Percentiles rank a stretch among this genome's conserved stretches.
phyloP scores from a whole-genome alignment of 2,329 filamentous ascomycete species.

The Plenodomus tracheiphilus region DNA sequence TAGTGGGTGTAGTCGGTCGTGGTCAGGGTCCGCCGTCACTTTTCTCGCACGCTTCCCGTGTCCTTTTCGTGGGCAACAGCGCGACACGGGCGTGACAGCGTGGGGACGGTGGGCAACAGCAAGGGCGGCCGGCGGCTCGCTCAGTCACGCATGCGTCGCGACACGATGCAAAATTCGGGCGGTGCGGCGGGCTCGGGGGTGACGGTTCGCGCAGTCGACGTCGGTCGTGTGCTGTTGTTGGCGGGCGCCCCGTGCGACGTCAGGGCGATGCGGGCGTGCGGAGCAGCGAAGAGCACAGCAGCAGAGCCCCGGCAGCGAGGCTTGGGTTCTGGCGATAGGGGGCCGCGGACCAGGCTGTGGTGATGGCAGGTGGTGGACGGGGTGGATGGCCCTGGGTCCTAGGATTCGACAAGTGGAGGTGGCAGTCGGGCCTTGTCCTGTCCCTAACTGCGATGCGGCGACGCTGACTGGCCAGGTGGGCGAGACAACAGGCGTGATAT shows the following conservation, averaged over 20 bases:
- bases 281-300: conserved; percentile 14
- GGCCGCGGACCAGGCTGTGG: conserved; percentile 15
- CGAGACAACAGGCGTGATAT: conserved; percentile 29
- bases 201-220: conserved; percentile 17
- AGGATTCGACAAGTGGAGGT: conserved; percentile 30
- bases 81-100: conserved; percentile 33
- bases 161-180: conserved; percentile 10
- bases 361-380: conserved; percentile 24
- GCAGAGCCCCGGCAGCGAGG: conserved; percentile 14
- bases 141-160: conserved; percentile 36
- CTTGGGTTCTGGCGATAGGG: conserved; percentile 9
- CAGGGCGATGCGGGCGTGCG: conserved; percentile 25
- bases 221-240: conserved; percentile 43
- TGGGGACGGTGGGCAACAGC: conserved; percentile 20
- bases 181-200: conserved; percentile 13
- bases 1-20: conserved; percentile 8
- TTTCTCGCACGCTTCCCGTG: conserved; percentile 29
- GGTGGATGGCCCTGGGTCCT: conserved; percentile 23
- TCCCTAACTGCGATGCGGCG: conserved; percentile 13
- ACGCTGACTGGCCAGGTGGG: conserved; percentile 30
- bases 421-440: conserved; percentile 29
- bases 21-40: conserved; percentile 26
- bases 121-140: conserved; percentile 16
- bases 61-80: conserved; percentile 32
- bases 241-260: conserved; percentile 38